Evolutionary conservation across 805 yeast genomes (phyloP).

Genomic region (Priceomyces medius): DNA sequence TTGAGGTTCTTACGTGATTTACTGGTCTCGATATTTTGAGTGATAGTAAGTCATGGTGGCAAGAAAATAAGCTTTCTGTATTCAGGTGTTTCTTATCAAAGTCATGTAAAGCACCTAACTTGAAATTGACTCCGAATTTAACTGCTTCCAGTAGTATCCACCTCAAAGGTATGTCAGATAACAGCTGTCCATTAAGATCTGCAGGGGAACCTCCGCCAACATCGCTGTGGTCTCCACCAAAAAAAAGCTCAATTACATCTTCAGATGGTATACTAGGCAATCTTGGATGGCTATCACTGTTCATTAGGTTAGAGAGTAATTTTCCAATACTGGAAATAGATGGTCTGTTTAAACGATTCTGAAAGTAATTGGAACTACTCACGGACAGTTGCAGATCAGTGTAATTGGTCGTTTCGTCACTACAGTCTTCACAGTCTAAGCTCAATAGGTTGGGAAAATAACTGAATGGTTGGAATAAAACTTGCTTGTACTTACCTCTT

Average conservation of each 20-base stretch:
- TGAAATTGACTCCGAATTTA: slow-evolving; percentile 49
- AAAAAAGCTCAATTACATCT: slow-evolving; percentile 55
- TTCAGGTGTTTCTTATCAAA: slow-evolving; percentile 42
- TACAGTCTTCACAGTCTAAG: slow-evolving; percentile 13
- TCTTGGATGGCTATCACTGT: not conserved
- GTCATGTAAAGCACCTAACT: slow-evolving; percentile 36
- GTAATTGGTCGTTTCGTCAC: slow-evolving; percentile 1
- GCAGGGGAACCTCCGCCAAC: slow-evolving; percentile 67
- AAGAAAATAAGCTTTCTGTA: slow-evolving; percentile 43
- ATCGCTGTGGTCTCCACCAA: slow-evolving; percentile 69
- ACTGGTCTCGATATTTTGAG: slow-evolving; percentile 6
- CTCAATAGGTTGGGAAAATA: slow-evolving; percentile 24
- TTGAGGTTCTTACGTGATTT: not conserved
- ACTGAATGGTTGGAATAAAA: slow-evolving; percentile 47
- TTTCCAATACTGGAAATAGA: slow-evolving; percentile 2
- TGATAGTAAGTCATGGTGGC: slow-evolving; percentile 51
- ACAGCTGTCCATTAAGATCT: slow-evolving; percentile 42
- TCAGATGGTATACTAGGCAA: slow-evolving; percentile 16
- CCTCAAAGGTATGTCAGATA: slow-evolving; percentile 53
- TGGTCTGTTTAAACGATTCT: not conserved
- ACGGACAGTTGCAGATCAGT: not conserved
- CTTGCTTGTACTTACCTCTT: slow-evolving; percentile 61
- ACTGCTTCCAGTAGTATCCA: slow-evolving; percentile 62
- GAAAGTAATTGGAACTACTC: not conserved
- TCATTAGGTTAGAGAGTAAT: not conserved